Percentiles rank a stretch among this genome's conserved stretches.
phyloP scores from a whole-genome alignment of 306 rosid genomes.

The Cicer pinnatifidum region DNA sequence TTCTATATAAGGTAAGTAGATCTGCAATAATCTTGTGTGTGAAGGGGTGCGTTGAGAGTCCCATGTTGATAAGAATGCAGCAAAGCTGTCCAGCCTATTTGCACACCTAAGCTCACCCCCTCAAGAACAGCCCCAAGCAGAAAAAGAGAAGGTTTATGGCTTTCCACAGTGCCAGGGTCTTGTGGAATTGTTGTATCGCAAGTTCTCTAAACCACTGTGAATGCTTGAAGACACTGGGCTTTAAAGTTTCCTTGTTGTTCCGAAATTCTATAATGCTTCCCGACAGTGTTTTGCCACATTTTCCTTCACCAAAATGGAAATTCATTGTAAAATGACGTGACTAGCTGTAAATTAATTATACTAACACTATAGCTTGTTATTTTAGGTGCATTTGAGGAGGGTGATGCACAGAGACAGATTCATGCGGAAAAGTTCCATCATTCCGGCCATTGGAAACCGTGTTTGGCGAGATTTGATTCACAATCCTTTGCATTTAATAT shows the following conservation, averaged over 20 bases:
- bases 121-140: background rate
- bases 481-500: conserved; percentile 90
- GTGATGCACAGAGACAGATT: conserved; percentile 95
- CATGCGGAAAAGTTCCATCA: conserved; percentile 87
- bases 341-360: conserved; percentile 7
- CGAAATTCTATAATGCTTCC: conserved; percentile 1
- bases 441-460: conserved; percentile 88
- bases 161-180: background rate
- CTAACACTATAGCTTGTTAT: conserved; percentile 45
- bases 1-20: no score
- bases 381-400: conserved; percentile 93
- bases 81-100: background rate
- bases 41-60: no score
- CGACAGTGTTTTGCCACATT: conserved; percentile 31
- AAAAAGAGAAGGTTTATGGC: background rate
- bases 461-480: conserved; percentile 96
- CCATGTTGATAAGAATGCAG: no score
- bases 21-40: no score
- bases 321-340: conserved; percentile 16
- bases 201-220: background rate
- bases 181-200: background rate
- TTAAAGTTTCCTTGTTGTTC: conserved; percentile 1
- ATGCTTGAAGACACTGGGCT: conserved; percentile 21
- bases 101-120: background rate
- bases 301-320: conserved; percentile 23